Evolutionary conservation across 208 protist genomes (phyloP), one percentile per base, ranked within the genome.

Genomic region (Endotrypanum monterogeii): DNA sequence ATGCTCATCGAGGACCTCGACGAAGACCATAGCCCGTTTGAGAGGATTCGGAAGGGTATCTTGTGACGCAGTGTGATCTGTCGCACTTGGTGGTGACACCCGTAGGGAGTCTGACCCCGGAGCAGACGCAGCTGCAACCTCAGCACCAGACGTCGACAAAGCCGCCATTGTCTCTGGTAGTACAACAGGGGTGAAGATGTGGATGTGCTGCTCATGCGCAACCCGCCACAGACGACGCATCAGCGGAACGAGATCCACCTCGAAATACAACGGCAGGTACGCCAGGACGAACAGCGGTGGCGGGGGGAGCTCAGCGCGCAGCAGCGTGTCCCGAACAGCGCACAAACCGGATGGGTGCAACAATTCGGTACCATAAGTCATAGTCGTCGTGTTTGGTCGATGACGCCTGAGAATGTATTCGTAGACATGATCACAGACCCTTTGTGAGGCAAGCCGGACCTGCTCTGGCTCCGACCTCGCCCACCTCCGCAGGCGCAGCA

Each of bases 251-350:
- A 94, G 71, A 72, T 91, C 79, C 14, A 92, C 80, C 65, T 97
- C 92, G 61, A 92, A 97, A 71, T 83, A 93, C 5, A 97, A 74
- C 0, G 92, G 89, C 41, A 92, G 74, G 57, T 93, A 95, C 2
- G 80, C 82, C 56, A 89, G 88, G 4, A 94, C 37, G 39, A 89
- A 72, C 3, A 96, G 66, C 25, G 83, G 73, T 0, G 66, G 46
- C 28, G 67, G n/a, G 25, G 58, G 16, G 20, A 39, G 63, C 6
- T 0, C 23, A 6, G 41, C 25, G 25, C 18, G 58, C 6, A 23
- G 58, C 20, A 35, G 4, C 44, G 58, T 6, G 25, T 28, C 58
- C 58, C 2, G 58, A 18, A 32, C 11, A 18, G 8, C 30, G 8
- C 16, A 18, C 3, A 1, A 12, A 8, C 35, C 35, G 18, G 39